phyloP scores from a whole-genome alignment of 2,329 filamentous ascomycete genomes.

The Colletotrichum euphorbiae region DNA sequence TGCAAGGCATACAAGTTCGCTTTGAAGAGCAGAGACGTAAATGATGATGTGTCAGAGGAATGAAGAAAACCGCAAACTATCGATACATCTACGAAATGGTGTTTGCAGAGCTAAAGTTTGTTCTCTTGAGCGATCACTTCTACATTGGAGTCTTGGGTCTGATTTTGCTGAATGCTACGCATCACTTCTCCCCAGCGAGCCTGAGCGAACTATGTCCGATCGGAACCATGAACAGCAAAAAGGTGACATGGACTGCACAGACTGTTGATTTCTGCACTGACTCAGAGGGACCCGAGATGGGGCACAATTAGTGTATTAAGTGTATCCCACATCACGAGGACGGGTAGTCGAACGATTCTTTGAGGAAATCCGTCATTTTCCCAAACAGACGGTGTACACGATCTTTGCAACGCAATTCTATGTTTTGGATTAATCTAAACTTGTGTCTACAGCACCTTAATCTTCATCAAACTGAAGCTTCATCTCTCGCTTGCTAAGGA shows the following conservation, averaged over 20 bases:
- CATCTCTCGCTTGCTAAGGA: constrained; percentile 54
- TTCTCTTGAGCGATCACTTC: neutral
- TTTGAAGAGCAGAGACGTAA: neutral
- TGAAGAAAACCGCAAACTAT: neutral
- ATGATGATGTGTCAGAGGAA: constrained; percentile 5
- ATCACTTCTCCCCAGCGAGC: neutral
- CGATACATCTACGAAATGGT: neutral
- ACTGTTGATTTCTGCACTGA: constrained; percentile 26
- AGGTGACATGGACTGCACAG: constrained; percentile 16
- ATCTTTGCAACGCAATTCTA: neutral
- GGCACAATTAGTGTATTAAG: constrained; percentile 7
- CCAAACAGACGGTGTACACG: neutral
- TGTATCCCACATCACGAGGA: constrained; percentile 24
- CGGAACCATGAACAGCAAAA: neutral
- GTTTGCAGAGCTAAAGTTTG: no score
- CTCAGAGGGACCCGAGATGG: neutral
- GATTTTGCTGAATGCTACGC: neutral
- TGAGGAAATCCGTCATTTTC: constrained; percentile 10
- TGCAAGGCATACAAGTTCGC: no score
- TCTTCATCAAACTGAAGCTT: constrained; percentile 48
- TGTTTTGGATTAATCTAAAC: neutral
- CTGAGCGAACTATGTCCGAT: constrained; percentile 1
- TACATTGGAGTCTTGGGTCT: neutral
- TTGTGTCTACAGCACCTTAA: constrained; percentile 19
- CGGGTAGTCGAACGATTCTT: constrained; percentile 1